Conservation (phyloP, 73 alveolate species). For the Diophrys sp. region DNA sequence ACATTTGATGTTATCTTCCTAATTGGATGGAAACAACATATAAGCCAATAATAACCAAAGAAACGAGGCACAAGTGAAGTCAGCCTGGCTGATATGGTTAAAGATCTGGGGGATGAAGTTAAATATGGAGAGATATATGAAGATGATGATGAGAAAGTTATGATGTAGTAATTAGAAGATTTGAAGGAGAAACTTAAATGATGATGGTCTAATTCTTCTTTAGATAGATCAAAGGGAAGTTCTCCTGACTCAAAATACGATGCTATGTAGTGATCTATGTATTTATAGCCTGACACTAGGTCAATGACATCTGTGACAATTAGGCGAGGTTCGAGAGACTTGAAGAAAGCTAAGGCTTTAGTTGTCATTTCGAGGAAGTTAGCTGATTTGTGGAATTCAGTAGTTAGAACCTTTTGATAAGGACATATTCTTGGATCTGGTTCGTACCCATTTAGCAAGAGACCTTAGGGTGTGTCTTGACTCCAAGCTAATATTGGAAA, state of each 20-base stretch:
- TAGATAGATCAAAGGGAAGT: too few species aligned
- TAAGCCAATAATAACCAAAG: conserved; percentile 3
- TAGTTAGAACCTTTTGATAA: neutral
- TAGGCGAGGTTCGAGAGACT: neutral
- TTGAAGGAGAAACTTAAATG: too few species aligned
- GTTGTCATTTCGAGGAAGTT: neutral
- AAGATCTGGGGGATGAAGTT: conserved; percentile 4
- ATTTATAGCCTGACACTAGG: neutral
- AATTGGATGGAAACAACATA: conserved; percentile 21
- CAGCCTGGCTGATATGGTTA: neutral
- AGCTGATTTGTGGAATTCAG: neutral
- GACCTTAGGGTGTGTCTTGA: neutral
- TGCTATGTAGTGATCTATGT: neutral
- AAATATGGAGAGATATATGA: neutral
- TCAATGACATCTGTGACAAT: neutral
- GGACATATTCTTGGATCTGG: neutral
- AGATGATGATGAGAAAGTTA: neutral
- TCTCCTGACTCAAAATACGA: neutral
- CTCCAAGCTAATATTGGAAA: neutral
- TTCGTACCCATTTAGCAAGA: neutral
- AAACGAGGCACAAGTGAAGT: conserved; percentile 4
- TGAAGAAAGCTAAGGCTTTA: neutral
- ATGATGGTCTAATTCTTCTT: too few species aligned
- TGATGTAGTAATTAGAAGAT: too few species aligned
- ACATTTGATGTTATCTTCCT: conserved; percentile 23